Conservation (phyloP, 495 filamentous ascomycete genomes). For the Cladorrhinum samala region DNA sequence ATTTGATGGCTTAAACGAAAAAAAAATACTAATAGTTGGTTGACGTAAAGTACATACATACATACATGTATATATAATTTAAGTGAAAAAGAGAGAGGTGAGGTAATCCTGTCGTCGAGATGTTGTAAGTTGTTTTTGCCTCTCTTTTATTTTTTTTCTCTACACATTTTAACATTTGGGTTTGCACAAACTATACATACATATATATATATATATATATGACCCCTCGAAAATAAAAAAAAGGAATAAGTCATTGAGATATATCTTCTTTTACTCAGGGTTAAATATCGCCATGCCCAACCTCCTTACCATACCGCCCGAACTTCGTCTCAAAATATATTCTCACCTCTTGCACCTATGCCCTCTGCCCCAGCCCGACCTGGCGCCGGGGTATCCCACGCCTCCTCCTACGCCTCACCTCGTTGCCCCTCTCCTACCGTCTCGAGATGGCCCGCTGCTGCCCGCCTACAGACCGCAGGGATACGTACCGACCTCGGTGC, state of each 20-base stretch:
- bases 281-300: too few species aligned
- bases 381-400: slow-evolving; percentile 28
- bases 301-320: too few species aligned
- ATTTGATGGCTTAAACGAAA: too few species aligned
- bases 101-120: slow-evolving; percentile 14
- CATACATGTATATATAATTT: too few species aligned
- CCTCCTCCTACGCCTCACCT: slow-evolving; percentile 8
- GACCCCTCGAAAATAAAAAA: too few species aligned
- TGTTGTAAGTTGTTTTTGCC: too few species aligned
- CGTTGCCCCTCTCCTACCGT: neutral
- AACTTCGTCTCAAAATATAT: slow-evolving; percentile 34
- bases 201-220: too few species aligned
- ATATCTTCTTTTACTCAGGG: too few species aligned
- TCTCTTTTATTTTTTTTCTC: slow-evolving; percentile 4
- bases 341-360: slow-evolving; percentile 20
- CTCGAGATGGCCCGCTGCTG: slow-evolving; percentile 13
- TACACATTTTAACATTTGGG: neutral
- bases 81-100: neutral
- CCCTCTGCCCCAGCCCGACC: slow-evolving; percentile 40
- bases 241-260: too few species aligned
- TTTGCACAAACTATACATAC: too few species aligned
- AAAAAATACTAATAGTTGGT: too few species aligned
- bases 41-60: too few species aligned
- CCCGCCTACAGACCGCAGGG: slow-evolving; percentile 24
- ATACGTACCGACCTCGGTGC: slow-evolving; percentile 26